Base-by-base conservation (phyloP, 106 monocot species). In the Cymbidium sinense region DNA sequence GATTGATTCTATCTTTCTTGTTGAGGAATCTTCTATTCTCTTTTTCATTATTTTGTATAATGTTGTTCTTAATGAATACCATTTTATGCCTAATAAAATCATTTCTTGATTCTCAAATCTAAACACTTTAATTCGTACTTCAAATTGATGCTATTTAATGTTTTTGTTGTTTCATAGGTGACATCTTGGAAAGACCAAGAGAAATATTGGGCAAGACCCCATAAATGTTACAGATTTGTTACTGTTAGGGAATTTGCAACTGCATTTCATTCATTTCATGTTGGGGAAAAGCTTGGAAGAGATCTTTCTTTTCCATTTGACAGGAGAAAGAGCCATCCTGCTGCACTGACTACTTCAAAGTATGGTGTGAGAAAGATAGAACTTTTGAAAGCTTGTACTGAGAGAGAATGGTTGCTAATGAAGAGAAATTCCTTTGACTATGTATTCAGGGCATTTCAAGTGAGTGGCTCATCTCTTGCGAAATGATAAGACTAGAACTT, bases 361-460 rank as follows among this genome's bases (percentile, higher is more conserved):
- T 88, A 82, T 77, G 84, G 80, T 12, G 72, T 80, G n/a, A 30
- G 81, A n/a, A 80, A 70, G 73, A 77, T 31, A n/a, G 82, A 85
- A 54, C 72, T 85, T 20, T 51, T 80, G 25, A 88, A 83, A 75
- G 75, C 88, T 72, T 83, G 83, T 35, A 51, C 58, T 6, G 50
- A 70, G 7, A 80, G 85, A 76, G 88, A 88, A 75, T 81, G 29
- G 29, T 71, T 88, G 50, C 39, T 88, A 70, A 88, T 88, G 85
- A 83, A 83, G 50, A 73, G 88, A 34, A 88, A 88, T 43, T 85
- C 81, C 2, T 90, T 87, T 74, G 86, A 87, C 21, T 90, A 86
- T 55, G 62, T 85, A 74, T 90, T 87, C 67, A 84, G 79, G 43
- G 73, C 80, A 75, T 17, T 73, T n/a, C 89, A 90, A n/a, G 89